Evolutionary conservation across 75 land plant species (phyloP).

Genomic region (Cryptomeria japonica): DNA sequence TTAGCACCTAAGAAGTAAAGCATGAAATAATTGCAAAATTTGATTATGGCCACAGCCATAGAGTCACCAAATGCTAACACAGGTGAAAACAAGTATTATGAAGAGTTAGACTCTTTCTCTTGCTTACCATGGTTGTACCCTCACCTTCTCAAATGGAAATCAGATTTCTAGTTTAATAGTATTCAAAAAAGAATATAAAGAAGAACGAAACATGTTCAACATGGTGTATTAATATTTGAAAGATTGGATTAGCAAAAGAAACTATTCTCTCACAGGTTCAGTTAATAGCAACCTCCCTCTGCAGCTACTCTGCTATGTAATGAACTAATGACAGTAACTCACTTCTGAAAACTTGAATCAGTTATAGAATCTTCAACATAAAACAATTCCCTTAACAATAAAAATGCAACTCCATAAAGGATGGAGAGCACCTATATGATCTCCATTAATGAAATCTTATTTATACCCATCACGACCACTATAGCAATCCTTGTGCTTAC

Average conservation of each 20-base stretch:
- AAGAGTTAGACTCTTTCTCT: neutral
- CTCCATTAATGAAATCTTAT: neutral
- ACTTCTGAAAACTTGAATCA: neutral
- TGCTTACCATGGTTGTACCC: neutral
- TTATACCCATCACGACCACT: neutral
- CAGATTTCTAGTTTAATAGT: neutral
- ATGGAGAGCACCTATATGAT: neutral
- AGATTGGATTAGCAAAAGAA: neutral
- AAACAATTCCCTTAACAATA: neutral
- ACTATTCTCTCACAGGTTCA: too few relatives aligned
- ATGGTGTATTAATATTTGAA: neutral
- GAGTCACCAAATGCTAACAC: neutral
- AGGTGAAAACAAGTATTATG: neutral
- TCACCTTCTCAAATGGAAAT: neutral
- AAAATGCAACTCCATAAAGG: neutral
- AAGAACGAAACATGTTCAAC: neutral
- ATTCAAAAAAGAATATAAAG: neutral
- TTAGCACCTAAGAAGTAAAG: neutral
- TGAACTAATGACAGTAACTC: too few relatives aligned
- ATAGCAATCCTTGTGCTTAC: neutral
- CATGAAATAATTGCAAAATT: neutral
- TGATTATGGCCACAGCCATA: neutral
- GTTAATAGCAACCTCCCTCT: too few relatives aligned
- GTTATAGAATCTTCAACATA: neutral
- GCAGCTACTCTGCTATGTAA: too few relatives aligned